Evolutionary conservation across 2,329 filamentous ascomycete species (phyloP), one percentile per base, ranked within the genome.

Genomic region (Erysiphe neolycopersici): DNA sequence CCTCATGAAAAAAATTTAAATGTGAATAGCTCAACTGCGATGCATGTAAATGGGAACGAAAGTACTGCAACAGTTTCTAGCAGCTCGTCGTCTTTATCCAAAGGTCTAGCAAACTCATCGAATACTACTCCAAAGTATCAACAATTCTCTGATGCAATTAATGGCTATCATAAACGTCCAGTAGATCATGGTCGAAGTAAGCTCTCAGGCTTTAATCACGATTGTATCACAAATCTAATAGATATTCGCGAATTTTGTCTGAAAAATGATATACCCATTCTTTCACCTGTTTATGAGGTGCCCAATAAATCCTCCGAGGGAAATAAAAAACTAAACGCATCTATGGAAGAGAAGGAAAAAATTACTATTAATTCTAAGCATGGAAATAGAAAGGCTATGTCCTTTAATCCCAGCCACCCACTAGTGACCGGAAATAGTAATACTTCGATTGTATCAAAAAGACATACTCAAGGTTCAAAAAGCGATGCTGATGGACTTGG

Each of bases 201-300:
- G 13, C 33, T 48, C 10, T 43, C 45, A 26, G 53, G 54, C 18
- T 53, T 53, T 18, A 8, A 35, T 30, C 50, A 50, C 43, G 55
- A 52, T 50, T 52, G 50, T 18, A 54, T 51, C 1, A 51, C 57
- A 40, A 52, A 54, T 19, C 53, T 52, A 22, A 46, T 56, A 11
- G 55, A 58, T 43, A 55, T 56, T 46, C 51, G 52, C 14, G 46
- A 47, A 30, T 52, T 56, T 4, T 44, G 35, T 30, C 38, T 50
- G 2, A 53, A 52, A 26, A 54, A 56, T 29, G 54, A 56, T 16
- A 33, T 51, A 9, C 44, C 52, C 17, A 67, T 66, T 50, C 63
- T 85, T 2, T 84, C 79, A 0, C 79, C 79, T 0, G 79, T 84
- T 0, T 78, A 77, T 44, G 79, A 84, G 59, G 68, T 70, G 5